Evolutionary conservation across 2,329 filamentous ascomycete genomes (phyloP).

Genomic region (Sporothrix inflata): DNA sequence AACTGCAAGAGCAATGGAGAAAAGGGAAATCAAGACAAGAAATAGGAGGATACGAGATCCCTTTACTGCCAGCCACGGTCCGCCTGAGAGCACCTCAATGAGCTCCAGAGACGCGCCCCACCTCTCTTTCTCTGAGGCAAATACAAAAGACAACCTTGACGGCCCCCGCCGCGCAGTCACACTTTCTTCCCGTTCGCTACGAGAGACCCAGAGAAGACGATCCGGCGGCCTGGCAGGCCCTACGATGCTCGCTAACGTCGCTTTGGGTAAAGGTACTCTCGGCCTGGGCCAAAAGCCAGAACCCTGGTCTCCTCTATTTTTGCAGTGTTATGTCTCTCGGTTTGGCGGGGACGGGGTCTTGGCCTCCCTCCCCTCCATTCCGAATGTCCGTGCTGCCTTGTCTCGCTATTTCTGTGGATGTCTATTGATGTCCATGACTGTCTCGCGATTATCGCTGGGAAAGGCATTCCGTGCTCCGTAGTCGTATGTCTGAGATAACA

Average conservation of each 20-base stretch:
- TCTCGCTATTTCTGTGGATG: conserved; percentile 1
- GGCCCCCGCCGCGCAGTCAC: neutral
- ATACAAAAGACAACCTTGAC: neutral
- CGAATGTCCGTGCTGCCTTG: conserved; percentile 10
- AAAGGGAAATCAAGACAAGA: neutral
- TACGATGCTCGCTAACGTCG: neutral
- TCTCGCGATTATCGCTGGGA: conserved; percentile 18
- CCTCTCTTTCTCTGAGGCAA: neutral
- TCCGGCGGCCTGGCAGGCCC: conserved; percentile 9
- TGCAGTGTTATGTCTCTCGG: neutral
- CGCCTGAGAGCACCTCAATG: neutral
- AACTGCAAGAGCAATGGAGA: neutral
- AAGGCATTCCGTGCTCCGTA: neutral
- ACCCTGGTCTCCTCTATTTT: neutral
- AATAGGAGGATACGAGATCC: neutral
- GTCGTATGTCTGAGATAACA: neutral
- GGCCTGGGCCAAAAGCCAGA: neutral
- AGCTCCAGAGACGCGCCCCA: neutral
- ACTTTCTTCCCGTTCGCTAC: neutral
- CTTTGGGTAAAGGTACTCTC: neutral
- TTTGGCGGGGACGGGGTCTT: conserved; percentile 5
- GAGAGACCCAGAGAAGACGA: neutral
- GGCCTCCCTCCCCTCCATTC: neutral
- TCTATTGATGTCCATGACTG: conserved; percentile 3
- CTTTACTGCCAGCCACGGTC: neutral